Evolutionary conservation across 139 green algal species (phyloP).

Genomic region (Picochlorum sp.): DNA sequence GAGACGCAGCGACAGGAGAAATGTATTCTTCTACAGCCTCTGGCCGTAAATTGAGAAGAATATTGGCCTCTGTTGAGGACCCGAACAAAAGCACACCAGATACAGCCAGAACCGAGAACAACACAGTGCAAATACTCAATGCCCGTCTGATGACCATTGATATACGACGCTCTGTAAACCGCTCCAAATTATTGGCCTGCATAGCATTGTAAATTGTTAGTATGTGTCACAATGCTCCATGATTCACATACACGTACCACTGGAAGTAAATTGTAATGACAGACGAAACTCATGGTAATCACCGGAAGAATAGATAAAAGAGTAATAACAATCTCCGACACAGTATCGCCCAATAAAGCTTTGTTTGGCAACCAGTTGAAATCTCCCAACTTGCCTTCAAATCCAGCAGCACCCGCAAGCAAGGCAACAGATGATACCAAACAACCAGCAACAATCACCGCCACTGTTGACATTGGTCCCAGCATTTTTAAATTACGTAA

Average conservation of each 20-base stretch:
- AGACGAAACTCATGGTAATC: constrained; percentile 28
- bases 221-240: not conserved
- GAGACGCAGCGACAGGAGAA: not conserved
- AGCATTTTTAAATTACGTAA: constrained; percentile 24
- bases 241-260: constrained; percentile 5
- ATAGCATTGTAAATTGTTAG: not conserved
- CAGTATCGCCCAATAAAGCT: constrained; percentile 14
- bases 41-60: constrained; percentile 28
- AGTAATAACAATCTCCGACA: constrained; percentile 4
- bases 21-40: constrained; percentile 13
- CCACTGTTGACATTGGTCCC: constrained; percentile 21
- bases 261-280: constrained; percentile 37
- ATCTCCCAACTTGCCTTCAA: constrained; percentile 17
- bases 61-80: constrained; percentile 18
- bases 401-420: constrained; percentile 8
- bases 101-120: constrained; percentile 26
- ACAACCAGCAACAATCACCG: constrained; percentile 17
- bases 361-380: constrained; percentile 24
- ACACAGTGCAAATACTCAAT: constrained; percentile 20
- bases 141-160: constrained; percentile 23
- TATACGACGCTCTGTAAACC: constrained; percentile 29
- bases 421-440: constrained; percentile 15
- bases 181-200: constrained; percentile 11
- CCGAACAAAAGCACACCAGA: constrained; percentile 23
- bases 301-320: constrained; percentile 30